Conservation (phyloP, 2,329 filamentous ascomycete species). For the Hymenoscyphus infarciens region DNA sequence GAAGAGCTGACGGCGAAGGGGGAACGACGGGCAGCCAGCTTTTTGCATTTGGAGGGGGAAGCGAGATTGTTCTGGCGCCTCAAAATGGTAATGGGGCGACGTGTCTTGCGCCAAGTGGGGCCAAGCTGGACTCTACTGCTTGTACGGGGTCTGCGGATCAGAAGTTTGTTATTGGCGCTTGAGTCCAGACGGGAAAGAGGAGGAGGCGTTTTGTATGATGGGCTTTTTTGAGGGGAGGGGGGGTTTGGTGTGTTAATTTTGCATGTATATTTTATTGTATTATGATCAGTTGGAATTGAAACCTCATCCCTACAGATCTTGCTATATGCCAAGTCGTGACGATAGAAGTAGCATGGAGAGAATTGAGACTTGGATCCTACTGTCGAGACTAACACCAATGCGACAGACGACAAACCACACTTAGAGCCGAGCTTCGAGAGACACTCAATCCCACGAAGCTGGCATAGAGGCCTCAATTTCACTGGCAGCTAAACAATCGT, state of each 20-base stretch:
- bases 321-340: too few relatives aligned
- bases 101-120: slow-evolving; percentile 40
- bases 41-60: slow-evolving; percentile 44
- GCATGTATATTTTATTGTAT: neutral
- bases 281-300: neutral
- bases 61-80: slow-evolving; percentile 44
- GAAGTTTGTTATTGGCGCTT: slow-evolving; percentile 21
- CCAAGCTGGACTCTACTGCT: slow-evolving; percentile 25
- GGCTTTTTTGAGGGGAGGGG: neutral
- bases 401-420: too few relatives aligned
- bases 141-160: slow-evolving; percentile 22
- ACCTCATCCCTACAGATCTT: neutral
- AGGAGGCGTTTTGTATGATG: neutral
- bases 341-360: too few relatives aligned
- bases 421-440: too few relatives aligned
- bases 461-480: too few relatives aligned
- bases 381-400: too few relatives aligned
- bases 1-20: slow-evolving; percentile 51
- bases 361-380: too few relatives aligned
- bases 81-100: slow-evolving; percentile 41
- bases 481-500: too few relatives aligned
- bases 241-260: neutral
- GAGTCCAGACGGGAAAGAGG: neutral
- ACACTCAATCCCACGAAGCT: too few relatives aligned
- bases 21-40: slow-evolving; percentile 43